These are phyloP conservation scores for Isabelozyma rhagii DNA, from an alignment of 805 yeast genomes.

Conservation along the genomic window DNA sequence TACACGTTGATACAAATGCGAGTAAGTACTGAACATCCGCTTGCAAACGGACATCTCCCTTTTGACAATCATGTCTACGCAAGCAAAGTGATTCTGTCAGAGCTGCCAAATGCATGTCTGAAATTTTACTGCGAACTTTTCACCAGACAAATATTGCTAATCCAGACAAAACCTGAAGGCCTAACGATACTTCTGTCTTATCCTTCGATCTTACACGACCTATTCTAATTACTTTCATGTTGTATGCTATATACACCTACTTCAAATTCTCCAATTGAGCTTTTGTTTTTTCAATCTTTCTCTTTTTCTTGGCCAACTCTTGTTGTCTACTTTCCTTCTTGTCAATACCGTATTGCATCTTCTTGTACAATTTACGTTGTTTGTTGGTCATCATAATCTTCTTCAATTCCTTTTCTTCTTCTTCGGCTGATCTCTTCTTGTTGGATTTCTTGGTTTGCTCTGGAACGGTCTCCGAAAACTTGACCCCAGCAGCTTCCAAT, in stretches of 20 bases:
- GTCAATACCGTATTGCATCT: conserved; percentile 88
- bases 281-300: conserved; percentile 66
- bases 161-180: too few relatives aligned
- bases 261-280: conserved; percentile 26
- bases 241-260: neutral
- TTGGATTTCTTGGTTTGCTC: conserved; percentile 21
- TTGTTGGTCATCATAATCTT: conserved; percentile 97
- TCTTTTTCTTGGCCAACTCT: conserved; percentile 63
- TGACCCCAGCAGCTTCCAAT: conserved; percentile 72
- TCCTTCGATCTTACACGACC: too few relatives aligned
- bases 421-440: conserved; percentile 52
- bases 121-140: neutral
- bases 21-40: neutral
- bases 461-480: conserved; percentile 55
- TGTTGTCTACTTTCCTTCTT: conserved; percentile 78
- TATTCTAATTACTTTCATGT: too few relatives aligned
- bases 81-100: too few relatives aligned
- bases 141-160: neutral
- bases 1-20: neutral
- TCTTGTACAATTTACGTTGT: conserved; percentile 88
- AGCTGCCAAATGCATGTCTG: neutral
- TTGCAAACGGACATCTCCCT: neutral
- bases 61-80: too few relatives aligned
- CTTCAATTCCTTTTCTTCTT: conserved; percentile 86
- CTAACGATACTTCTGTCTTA: too few relatives aligned